These are phyloP conservation scores for Cercospora zeae-maydis DNA, from an alignment of 2,329 filamentous ascomycete species.

Conservation along the genomic window DNA sequence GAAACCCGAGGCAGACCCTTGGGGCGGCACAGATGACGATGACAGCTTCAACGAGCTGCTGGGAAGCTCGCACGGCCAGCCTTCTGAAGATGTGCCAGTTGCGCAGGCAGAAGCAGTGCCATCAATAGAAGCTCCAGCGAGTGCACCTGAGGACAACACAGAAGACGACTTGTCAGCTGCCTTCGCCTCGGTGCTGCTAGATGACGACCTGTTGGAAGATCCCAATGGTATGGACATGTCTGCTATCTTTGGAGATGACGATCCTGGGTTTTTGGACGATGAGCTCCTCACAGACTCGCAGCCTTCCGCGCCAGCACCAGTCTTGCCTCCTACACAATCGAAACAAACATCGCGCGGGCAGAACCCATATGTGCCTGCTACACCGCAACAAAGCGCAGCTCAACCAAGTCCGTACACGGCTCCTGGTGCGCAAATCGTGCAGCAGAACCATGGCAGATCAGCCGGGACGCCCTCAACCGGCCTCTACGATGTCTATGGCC, in stretches of 20 bases:
- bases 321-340: constrained; percentile 3
- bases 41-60: constrained; percentile 25
- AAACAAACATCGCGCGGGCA: constrained; percentile 7
- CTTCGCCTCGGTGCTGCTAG: constrained; percentile 78
- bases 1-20: constrained; percentile 15
- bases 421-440: constrained; percentile 19
- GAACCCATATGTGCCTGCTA: constrained; percentile 19
- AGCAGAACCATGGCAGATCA: constrained; percentile 28
- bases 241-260: constrained; percentile 74
- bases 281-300: constrained; percentile 27
- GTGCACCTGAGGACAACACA: constrained; percentile 12
- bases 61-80: constrained; percentile 6
- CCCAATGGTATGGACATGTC: constrained; percentile 54
- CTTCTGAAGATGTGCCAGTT: constrained; percentile 3
- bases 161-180: constrained; percentile 70
- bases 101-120: constrained; percentile 10
- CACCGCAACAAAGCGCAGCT: constrained; percentile 8
- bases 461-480: constrained; percentile 36
- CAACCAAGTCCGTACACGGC: constrained; percentile 25
- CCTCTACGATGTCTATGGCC: constrained; percentile 34
- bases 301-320: constrained; percentile 13
- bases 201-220: constrained; percentile 51
- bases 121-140: constrained; percentile 14
- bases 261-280: constrained; percentile 80
- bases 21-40: constrained; percentile 21